phyloP scores from a whole-genome alignment of 495 filamentous ascomycete species.

The Hypoxylon lienhwacheense region DNA sequence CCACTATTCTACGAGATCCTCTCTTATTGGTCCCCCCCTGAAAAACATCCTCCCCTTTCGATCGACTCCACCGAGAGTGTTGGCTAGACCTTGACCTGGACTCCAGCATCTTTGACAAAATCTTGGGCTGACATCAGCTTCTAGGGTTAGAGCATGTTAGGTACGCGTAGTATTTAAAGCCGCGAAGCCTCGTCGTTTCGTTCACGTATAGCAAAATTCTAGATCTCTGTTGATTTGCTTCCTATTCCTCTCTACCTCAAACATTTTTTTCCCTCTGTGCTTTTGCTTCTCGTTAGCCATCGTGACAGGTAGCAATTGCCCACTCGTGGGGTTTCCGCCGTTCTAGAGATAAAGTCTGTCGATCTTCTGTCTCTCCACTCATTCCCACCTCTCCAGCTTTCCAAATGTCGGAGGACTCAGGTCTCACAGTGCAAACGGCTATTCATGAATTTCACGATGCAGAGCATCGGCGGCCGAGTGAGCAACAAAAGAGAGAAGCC shows the following conservation, averaged over 20 bases:
- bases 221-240: too few relatives aligned
- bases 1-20: slow-evolving; percentile 7
- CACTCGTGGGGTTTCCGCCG: too few relatives aligned
- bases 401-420: slow-evolving; percentile 39
- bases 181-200: slow-evolving; percentile 8
- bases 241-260: too few relatives aligned
- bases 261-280: not conserved
- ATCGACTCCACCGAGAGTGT: slow-evolving; percentile 14
- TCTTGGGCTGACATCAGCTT: not conserved
- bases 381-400: slow-evolving; percentile 8
- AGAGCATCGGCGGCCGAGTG: slow-evolving; percentile 4
- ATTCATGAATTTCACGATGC: slow-evolving; percentile 12
- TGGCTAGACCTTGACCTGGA: slow-evolving; percentile 13
- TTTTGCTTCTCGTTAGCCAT: not conserved
- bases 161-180: slow-evolving; percentile 22
- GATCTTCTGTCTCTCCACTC: slow-evolving; percentile 26
- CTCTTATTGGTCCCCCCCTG: slow-evolving; percentile 27
- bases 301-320: too few relatives aligned
- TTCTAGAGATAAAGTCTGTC: too few relatives aligned
- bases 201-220: slow-evolving; percentile 1
- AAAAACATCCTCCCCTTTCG: slow-evolving; percentile 24
- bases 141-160: slow-evolving; percentile 5
- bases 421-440: slow-evolving; percentile 2
- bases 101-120: slow-evolving; percentile 10
- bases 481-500: slow-evolving; percentile 21